phyloP scores from a whole-genome alignment of 306 rosid species.

The Quercus bicolor region DNA sequence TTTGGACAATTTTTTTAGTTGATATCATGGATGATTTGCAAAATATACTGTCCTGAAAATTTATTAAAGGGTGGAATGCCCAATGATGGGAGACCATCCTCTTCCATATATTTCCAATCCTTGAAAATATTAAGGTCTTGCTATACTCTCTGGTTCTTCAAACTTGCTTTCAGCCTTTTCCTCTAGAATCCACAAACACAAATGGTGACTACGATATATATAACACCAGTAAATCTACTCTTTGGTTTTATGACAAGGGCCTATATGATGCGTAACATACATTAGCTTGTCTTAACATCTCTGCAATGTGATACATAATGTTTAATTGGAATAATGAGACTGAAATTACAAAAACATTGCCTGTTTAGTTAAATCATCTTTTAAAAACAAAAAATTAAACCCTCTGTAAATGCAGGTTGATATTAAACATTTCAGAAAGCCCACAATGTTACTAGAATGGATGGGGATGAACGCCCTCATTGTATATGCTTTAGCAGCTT shows the following conservation, averaged over 20 bases:
- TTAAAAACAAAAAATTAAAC: neutral
- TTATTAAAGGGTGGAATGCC: neutral
- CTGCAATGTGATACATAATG: neutral
- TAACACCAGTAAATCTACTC: no score
- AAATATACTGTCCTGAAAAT: neutral
- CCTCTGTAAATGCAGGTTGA: constrained; percentile 49
- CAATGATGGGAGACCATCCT: neutral
- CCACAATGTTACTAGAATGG: constrained; percentile 58
- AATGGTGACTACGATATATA: neutral
- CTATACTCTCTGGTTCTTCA: neutral
- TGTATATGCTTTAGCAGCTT: constrained; percentile 64
- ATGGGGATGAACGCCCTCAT: constrained; percentile 81
- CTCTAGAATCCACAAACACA: neutral
- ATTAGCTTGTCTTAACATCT: neutral
- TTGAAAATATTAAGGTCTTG: neutral
- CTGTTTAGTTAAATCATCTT: constrained; percentile 14
- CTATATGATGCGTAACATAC: neutral
- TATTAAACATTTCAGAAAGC: constrained; percentile 44
- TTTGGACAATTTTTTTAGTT: constrained; percentile 13
- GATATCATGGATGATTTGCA: constrained; percentile 14
- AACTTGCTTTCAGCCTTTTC: neutral
- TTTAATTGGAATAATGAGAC: neutral
- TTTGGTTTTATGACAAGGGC: neutral
- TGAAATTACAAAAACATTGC: neutral
- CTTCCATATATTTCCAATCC: neutral